phyloP scores from a whole-genome alignment of 2,329 filamentous ascomycete species.

The Beauveria medogensis region DNA sequence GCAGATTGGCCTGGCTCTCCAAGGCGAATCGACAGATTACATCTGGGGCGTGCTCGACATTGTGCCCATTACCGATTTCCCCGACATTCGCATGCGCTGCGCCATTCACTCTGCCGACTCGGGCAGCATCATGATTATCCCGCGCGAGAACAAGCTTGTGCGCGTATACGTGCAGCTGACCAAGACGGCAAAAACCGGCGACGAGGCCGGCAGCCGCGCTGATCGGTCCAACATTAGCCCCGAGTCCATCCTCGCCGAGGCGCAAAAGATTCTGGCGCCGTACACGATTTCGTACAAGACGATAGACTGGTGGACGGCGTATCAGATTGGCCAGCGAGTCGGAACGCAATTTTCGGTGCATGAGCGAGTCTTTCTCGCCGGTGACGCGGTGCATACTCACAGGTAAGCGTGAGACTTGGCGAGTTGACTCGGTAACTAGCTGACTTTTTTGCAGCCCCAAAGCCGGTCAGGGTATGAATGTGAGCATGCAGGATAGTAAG shows the following conservation, averaged over 20 bases:
- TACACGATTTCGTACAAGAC: constrained; percentile 59
- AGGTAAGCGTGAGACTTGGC: not conserved
- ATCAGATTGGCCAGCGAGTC: constrained; percentile 60
- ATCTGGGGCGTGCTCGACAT: constrained; percentile 44
- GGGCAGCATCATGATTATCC: constrained; percentile 57
- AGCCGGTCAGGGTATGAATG: constrained; percentile 65
- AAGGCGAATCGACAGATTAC: constrained; percentile 46
- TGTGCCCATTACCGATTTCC: constrained; percentile 42
- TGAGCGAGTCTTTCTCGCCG: constrained; percentile 59
- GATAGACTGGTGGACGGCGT: constrained; percentile 63
- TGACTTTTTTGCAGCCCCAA: constrained; percentile 36
- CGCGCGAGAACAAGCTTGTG: constrained; percentile 54
- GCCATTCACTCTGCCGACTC: constrained; percentile 47
- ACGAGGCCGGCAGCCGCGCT: constrained; percentile 27
- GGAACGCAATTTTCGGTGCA: constrained; percentile 47
- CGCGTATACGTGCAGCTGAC: constrained; percentile 58
- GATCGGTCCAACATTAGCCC: constrained; percentile 57
- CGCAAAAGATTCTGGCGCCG: constrained; percentile 56
- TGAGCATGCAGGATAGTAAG: constrained; percentile 55
- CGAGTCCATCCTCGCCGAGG: constrained; percentile 52
- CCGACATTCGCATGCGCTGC: constrained; percentile 50
- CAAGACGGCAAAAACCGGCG: constrained; percentile 30
- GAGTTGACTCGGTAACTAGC: no score
- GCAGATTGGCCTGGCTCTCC: constrained; percentile 46
- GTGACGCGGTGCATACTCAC: constrained; percentile 54